phyloP scores from a whole-genome alignment of 2,329 filamentous ascomycete genomes.

The Penicillium polonicum region DNA sequence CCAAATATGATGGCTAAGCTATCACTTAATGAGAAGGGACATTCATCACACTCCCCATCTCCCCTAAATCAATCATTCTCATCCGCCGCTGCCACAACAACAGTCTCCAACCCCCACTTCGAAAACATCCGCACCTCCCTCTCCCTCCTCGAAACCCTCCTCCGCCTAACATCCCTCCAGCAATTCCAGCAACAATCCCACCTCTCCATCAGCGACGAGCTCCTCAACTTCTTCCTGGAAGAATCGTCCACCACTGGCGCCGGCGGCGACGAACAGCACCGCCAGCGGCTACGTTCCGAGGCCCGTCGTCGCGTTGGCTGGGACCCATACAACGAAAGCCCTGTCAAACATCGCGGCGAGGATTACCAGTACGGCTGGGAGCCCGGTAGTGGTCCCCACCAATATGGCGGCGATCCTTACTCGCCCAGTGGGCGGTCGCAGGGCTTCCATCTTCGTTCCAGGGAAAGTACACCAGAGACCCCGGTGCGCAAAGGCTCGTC shows the following conservation, averaged over 20 bases:
- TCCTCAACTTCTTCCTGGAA: constrained; percentile 81
- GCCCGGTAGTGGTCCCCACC: constrained; percentile 25
- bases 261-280: constrained; percentile 60
- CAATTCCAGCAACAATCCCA: constrained; percentile 90
- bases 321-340: constrained; percentile 70
- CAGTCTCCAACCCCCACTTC: constrained; percentile 50
- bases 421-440: constrained; percentile 28
- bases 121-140: constrained; percentile 63
- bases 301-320: constrained; percentile 65
- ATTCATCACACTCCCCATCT: constrained; percentile 39
- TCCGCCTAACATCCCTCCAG: constrained; percentile 81
- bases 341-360: constrained; percentile 64
- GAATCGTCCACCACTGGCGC: constrained; percentile 66
- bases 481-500: constrained; percentile 24
- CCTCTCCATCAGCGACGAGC: constrained; percentile 83
- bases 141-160: constrained; percentile 83
- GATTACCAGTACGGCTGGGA: constrained; percentile 57
- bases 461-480: constrained; percentile 36
- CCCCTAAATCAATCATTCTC: constrained; percentile 18
- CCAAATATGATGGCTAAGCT: constrained; percentile 51
- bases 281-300: constrained; percentile 59
- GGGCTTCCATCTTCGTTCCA: constrained; percentile 32
- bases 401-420: constrained; percentile 28
- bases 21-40: constrained; percentile 34
- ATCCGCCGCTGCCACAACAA: constrained; percentile 24